Evolutionary conservation across 208 protist species (phyloP), one percentile per base, ranked within the genome.

Genomic region (Crithidia expoeki): DNA sequence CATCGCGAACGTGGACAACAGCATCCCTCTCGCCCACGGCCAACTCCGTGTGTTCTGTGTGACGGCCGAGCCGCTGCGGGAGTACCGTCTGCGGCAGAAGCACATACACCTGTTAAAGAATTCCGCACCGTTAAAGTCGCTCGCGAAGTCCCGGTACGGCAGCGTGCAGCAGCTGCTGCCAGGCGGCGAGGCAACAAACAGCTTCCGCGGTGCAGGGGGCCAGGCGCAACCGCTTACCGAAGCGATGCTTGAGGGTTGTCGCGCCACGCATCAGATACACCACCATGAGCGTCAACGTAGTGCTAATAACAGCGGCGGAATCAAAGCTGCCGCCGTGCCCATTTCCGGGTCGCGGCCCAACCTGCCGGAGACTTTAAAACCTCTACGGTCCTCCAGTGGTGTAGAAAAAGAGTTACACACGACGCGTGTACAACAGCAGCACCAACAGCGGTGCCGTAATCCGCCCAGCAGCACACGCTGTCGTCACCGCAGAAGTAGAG

Each of bases 1-100:
- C n/a, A 86, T 95, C 73, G 88, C 88, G 17, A 90, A 92, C 78
- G 81, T 86, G 42, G 79, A 84, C 64, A 83, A 84, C 60, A 72
- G 72, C 50, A 85, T 86, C 51, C 83, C 87, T 0, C 53, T 92
- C 33, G 80, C 85, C 5, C 75, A 86, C 40, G 87, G 90, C 17
- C 36, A 66, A 47, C 85, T 95, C 58, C 75, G 84, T 4, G 66
- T 94, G n/a, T 95, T 93, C 66, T 83, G 84, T 21, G 74, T 94
- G 6, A 82, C 82, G 7, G 76, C 75, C 9, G 82, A 92, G 65
- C 78, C 81, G 23, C 62, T 87, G 27, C 73, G 74, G 32, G 83
- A 86, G 59, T 83, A 83, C 70, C 67, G 71, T 14, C 25, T 53
- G 19, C 61, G 59, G n/a, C 68, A 88, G 53, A 74, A 81, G 36